Base-by-base conservation (phyloP, 2,329 filamentous ascomycete species). In the Akanthomyces muscarius region DNA sequence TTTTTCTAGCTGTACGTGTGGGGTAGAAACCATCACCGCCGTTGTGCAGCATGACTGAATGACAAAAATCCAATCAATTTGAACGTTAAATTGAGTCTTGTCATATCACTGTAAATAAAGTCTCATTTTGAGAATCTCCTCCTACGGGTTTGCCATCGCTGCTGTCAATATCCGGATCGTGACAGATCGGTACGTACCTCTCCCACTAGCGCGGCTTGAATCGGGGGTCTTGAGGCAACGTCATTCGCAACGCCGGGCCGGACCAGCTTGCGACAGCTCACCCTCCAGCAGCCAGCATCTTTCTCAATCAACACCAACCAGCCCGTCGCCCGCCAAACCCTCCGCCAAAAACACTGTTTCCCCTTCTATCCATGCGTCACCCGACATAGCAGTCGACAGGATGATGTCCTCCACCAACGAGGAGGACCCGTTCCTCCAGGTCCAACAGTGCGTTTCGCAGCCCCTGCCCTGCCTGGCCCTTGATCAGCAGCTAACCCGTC, bases 371-470 rank as follows among this genome's bases (percentile, higher is more conserved):
- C 65, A 71, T 71, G 69, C 67, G 63, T 65, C 66, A 47, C 10
- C 47, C 52, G 55, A 60, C 54, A 47, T 63, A 59, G 41, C 41
- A 44, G 48, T 41, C 65, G 59, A 63, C 74, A 80, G 71, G 74
- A 88, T 87, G 83, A 89, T 89, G 86, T 86, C 86, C 76, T 87
- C 86, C 67, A 85, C 81, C 8, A 86, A 84, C 73, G 86, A 88
- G 71, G 81, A 87, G 77, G 87, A 89, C 72, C 87, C 87, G 51
- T 89, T 89, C 80, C 84, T 89, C 77, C 86, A 89, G 74, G 87
- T 89, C 70, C 87, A 89, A 72, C 85, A 87, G 87, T 89, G 78
- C 59, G 83, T 71, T 30, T 18, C 41, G 13, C 25, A 60, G 50
- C 41, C 50, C 38, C 44, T 8, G 33, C 54, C 16, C 52, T 21